Conservation (phyloP, 1,284 basidiomycete species). For the Takashimella koratensis region DNA sequence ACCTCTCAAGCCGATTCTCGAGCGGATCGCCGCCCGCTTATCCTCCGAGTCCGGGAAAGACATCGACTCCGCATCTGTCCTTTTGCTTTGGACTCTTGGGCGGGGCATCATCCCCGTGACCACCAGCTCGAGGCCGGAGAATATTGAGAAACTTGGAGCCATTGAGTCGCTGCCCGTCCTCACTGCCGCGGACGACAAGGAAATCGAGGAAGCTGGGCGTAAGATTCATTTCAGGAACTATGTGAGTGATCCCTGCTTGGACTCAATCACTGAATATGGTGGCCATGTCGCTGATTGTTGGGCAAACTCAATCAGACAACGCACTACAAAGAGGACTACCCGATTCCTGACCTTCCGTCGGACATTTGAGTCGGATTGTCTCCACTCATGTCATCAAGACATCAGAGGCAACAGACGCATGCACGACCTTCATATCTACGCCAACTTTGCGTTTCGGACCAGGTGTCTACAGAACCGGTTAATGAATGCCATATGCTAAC, state of each 20-base stretch:
- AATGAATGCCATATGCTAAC: too few relatives aligned
- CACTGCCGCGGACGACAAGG: slow-evolving; percentile 56
- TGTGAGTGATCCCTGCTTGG: not conserved
- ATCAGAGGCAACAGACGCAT: too few relatives aligned
- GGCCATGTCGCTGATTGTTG: not conserved
- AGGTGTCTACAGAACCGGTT: too few relatives aligned
- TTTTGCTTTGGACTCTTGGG: slow-evolving; percentile 61
- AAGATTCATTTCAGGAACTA: slow-evolving; percentile 57
- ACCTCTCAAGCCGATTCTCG: slow-evolving; percentile 55
- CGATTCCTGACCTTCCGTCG: slow-evolving; percentile 31
- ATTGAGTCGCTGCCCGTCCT: slow-evolving; percentile 58
- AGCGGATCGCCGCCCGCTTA: slow-evolving; percentile 48
- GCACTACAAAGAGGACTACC: slow-evolving; percentile 39
- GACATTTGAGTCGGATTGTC: slow-evolving; percentile 7
- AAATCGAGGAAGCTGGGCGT: slow-evolving; percentile 61
- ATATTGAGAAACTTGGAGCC: slow-evolving; percentile 61
- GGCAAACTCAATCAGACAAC: slow-evolving; percentile 7
- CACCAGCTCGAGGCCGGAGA: slow-evolving; percentile 62
- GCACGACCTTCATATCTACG: too few relatives aligned
- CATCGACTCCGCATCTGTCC: slow-evolving; percentile 57
- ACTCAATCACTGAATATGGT: not conserved
- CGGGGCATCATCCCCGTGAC: slow-evolving; percentile 60
- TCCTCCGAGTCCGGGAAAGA: slow-evolving; percentile 48
- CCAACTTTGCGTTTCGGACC: too few relatives aligned
- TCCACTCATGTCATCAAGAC: too few relatives aligned